Conservation (phyloP, 176 grass and related monocot species). For the Tillandsia leiboldiana region DNA sequence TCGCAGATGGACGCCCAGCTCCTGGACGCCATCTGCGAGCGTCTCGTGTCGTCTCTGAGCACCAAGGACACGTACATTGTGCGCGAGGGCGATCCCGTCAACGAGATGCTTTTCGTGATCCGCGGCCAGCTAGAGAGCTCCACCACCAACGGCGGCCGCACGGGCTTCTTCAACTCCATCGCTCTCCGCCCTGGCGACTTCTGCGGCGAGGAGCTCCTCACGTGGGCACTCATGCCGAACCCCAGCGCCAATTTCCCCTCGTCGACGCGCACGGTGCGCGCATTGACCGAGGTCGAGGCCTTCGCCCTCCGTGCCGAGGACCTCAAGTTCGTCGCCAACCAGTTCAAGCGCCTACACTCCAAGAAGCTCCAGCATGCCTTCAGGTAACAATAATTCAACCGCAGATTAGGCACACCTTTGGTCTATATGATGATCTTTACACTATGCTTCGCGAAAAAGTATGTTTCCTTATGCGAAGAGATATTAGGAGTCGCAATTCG, state of each 20-base stretch:
- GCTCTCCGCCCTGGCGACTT: constrained; percentile 80
- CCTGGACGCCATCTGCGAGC: constrained; percentile 91
- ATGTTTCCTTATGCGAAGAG: too few species aligned
- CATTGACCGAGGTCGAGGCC: constrained; percentile 76
- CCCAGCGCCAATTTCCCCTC: constrained; percentile 75
- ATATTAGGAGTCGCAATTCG: too few species aligned
- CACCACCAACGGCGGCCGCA: constrained; percentile 74
- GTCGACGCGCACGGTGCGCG: constrained; percentile 63
- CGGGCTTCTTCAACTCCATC: constrained; percentile 93
- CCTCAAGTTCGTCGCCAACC: constrained; percentile 84
- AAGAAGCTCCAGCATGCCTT: constrained; percentile 92
- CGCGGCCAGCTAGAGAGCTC: constrained; percentile 89
- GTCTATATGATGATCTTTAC: too few species aligned
- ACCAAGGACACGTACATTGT: constrained; percentile 90
- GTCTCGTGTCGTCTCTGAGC: constrained; percentile 71
- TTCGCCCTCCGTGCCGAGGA: constrained; percentile 87
- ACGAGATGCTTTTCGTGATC: constrained; percentile 92
- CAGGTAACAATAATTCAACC: constrained; percentile 15
- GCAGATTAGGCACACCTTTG: too few species aligned
- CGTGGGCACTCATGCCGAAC: constrained; percentile 90
- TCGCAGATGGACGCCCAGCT: constrained; percentile 96
- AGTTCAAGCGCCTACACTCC: constrained; percentile 95
- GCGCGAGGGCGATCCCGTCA: constrained; percentile 64
- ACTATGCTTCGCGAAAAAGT: too few species aligned
- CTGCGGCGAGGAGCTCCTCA: constrained; percentile 91